Evolutionary conservation across 805 yeast genomes (phyloP).

Genomic region (Citeromyces nyonsensis): DNA sequence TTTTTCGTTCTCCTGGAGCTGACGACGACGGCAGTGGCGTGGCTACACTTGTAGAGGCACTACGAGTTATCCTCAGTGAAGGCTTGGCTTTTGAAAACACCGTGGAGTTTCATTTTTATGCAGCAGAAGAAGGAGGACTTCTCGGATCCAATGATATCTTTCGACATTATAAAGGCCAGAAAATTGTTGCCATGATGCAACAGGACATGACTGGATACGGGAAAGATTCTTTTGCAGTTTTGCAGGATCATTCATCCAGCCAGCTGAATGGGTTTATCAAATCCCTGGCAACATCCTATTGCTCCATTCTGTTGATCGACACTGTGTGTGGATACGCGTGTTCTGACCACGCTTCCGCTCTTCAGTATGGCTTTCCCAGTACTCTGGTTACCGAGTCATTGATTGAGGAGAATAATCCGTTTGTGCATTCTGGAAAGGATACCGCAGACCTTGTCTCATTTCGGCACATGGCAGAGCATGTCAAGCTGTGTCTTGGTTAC

Average conservation of each 20-base stretch:
- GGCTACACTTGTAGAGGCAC: conserved; percentile 59
- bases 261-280: conserved; percentile 46
- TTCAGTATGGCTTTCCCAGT: conserved; percentile 71
- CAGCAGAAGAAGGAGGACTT: conserved; percentile 90
- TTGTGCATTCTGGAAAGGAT: conserved; percentile 66
- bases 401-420: conserved; percentile 46
- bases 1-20: conserved; percentile 79
- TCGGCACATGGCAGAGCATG: conserved; percentile 69
- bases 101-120: conserved; percentile 84
- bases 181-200: conserved; percentile 75
- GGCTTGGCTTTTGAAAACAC: conserved; percentile 29
- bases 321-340: conserved; percentile 86
- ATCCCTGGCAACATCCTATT: conserved; percentile 42
- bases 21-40: conserved; percentile 93
- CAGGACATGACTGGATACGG: conserved; percentile 88
- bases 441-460: conserved; percentile 70
- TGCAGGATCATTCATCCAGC: conserved; percentile 50
- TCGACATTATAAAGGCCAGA: conserved; percentile 26
- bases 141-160: conserved; percentile 78
- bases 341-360: conserved; percentile 83
- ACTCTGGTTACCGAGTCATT: conserved; percentile 72
- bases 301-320: conserved; percentile 54
- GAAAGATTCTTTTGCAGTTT: conserved; percentile 65
- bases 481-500: conserved; percentile 60
- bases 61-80: conserved; percentile 37